phyloP scores from a whole-genome alignment of 768 basidiomycete species.

The Macrolepiota fuliginosa region DNA sequence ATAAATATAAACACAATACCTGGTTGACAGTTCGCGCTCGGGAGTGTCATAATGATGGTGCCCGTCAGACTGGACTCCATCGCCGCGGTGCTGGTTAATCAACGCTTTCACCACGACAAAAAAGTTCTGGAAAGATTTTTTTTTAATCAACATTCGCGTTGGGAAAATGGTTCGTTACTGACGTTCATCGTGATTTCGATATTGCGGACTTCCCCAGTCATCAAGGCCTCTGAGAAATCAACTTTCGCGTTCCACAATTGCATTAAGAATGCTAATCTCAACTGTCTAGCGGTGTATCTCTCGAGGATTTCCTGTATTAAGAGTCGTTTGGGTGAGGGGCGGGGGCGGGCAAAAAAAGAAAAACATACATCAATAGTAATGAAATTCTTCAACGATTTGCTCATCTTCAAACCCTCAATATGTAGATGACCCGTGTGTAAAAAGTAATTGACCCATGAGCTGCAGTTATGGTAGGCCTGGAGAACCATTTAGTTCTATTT shows the following conservation, averaged over 20 bases:
- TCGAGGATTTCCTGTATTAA: slow-evolving; percentile 73
- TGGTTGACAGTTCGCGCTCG: slow-evolving; percentile 67
- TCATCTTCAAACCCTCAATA: slow-evolving; percentile 99
- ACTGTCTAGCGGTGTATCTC: slow-evolving; percentile 80
- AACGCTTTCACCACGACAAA: slow-evolving; percentile 87
- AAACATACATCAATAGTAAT: slow-evolving; percentile 86
- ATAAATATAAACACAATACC: slow-evolving; percentile 37
- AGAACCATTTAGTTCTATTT: slow-evolving; percentile 8
- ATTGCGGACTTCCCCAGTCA: slow-evolving; percentile 85
- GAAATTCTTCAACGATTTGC: slow-evolving; percentile 98
- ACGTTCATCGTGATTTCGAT: slow-evolving; percentile 88
- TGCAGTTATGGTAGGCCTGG: slow-evolving; percentile 90
- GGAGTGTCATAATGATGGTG: slow-evolving; percentile 61
- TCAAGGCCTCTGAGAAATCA: slow-evolving; percentile 89
- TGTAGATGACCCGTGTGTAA: slow-evolving; percentile 97
- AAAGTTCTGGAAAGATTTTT: slow-evolving; percentile 69
- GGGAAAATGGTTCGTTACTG: slow-evolving; percentile 22
- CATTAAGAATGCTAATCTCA: slow-evolving; percentile 87
- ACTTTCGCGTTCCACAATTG: slow-evolving; percentile 92
- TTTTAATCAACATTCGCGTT: neutral
- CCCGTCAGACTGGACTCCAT: slow-evolving; percentile 51
- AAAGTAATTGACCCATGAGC: slow-evolving; percentile 98
- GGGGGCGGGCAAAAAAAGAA: neutral
- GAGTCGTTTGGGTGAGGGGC: slow-evolving; percentile 6
- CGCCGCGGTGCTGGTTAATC: slow-evolving; percentile 49